Conservation (phyloP, 2,329 filamentous ascomycete genomes). For the Zymoseptoria pseudotritici region DNA sequence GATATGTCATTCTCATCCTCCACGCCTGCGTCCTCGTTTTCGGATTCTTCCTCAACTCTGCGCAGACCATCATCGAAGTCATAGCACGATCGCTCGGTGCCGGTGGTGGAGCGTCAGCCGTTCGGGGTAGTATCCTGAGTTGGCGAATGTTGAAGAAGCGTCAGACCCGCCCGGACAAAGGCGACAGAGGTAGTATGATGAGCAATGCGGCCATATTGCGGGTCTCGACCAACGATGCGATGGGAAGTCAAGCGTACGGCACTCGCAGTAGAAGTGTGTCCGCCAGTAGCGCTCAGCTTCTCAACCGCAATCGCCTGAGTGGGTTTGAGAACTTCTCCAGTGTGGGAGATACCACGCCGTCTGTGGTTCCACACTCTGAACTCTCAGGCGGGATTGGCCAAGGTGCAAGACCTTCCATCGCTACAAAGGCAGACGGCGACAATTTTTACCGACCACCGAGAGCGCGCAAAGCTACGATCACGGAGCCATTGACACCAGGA, state of each 20-base stretch:
- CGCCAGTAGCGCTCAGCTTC: slow-evolving; percentile 54
- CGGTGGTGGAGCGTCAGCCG: slow-evolving; percentile 55
- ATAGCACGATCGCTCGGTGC: slow-evolving; percentile 73
- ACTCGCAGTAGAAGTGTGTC: slow-evolving; percentile 53
- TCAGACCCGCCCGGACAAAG: slow-evolving; percentile 38
- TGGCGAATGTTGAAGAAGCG: slow-evolving; percentile 36
- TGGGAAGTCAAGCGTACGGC: slow-evolving; percentile 25
- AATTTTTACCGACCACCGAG: slow-evolving; percentile 86
- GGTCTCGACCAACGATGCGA: slow-evolving; percentile 12
- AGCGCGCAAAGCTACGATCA: slow-evolving; percentile 58
- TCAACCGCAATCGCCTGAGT: slow-evolving; percentile 43
- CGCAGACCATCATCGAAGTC: slow-evolving; percentile 88
- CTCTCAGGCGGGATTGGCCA: slow-evolving; percentile 7
- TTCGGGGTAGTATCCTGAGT: slow-evolving; percentile 74
- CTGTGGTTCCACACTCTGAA: slow-evolving; percentile 16
- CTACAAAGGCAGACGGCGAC: slow-evolving; percentile 40
- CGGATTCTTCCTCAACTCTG: slow-evolving; percentile 84
- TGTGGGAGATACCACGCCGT: slow-evolving; percentile 53
- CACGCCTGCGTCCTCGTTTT: slow-evolving; percentile 81
- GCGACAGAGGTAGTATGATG: slow-evolving; percentile 67
- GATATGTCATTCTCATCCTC: slow-evolving; percentile 79
- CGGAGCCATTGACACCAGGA: slow-evolving; percentile 40
- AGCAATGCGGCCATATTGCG: slow-evolving; percentile 73
- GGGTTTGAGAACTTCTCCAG: slow-evolving; percentile 48
- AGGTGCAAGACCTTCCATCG: slow-evolving; percentile 1